Evolutionary conservation across 1,284 basidiomycete genomes (phyloP).

Genomic region (Cystobasidium slooffiae): DNA sequence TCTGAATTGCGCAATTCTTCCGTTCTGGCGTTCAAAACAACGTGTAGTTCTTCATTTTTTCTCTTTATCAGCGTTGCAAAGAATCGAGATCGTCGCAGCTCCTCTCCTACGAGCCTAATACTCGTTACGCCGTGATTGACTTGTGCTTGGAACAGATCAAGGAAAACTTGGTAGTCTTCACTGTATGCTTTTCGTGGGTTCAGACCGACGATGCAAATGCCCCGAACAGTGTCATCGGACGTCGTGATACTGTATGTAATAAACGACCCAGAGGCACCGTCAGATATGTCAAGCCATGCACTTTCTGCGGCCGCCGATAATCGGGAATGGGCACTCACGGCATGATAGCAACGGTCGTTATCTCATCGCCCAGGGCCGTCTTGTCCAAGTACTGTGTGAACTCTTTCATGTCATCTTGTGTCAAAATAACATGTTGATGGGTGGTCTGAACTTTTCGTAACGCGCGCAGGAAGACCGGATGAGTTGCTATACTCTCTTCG

Average conservation of each 20-base stretch:
- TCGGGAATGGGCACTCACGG: conserved; percentile 16
- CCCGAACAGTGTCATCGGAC: conserved; percentile 48
- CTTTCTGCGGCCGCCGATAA: no score
- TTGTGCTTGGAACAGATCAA: conserved; percentile 48
- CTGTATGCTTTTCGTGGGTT: conserved; percentile 48
- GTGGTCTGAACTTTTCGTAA: conserved; percentile 24
- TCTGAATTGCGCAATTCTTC: conserved; percentile 50
- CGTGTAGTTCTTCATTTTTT: conserved; percentile 50
- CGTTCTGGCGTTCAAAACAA: conserved; percentile 48
- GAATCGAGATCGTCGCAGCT: conserved; percentile 48
- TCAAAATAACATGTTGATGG: conserved; percentile 5
- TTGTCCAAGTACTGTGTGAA: conserved; percentile 12
- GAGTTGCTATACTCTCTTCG: conserved; percentile 13
- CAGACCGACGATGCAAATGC: conserved; percentile 49
- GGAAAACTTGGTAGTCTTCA: conserved; percentile 49
- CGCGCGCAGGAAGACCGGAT: conserved; percentile 16
- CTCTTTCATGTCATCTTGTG: background rate
- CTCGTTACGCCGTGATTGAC: conserved; percentile 49
- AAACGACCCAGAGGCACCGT: no score
- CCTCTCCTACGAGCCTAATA: conserved; percentile 49
- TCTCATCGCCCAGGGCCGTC: background rate
- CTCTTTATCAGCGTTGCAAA: conserved; percentile 50
- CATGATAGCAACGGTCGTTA: conserved; percentile 18
- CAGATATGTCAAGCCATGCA: no score
- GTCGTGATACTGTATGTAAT: conserved; percentile 27